Evolutionary conservation across 2,329 filamentous ascomycete genomes (phyloP).

Genomic region (Alternaria panax): DNA sequence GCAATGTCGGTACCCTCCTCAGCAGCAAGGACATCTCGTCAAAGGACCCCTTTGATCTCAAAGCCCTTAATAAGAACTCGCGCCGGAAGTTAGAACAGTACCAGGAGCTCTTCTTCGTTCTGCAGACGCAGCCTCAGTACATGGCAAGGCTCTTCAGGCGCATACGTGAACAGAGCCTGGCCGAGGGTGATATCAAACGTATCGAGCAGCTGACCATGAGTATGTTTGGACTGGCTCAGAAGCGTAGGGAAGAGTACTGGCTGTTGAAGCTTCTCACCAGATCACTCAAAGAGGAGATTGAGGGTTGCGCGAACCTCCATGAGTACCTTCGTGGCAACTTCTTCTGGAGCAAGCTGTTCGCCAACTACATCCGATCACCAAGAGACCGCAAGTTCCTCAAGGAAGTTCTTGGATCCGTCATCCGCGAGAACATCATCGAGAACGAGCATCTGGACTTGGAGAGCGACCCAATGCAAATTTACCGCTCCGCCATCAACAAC

Average conservation of each 20-base stretch:
- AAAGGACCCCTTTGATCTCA: conserved; percentile 92
- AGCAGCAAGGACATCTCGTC: conserved; percentile 89
- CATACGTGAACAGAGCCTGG: conserved; percentile 80
- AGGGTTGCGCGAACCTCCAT: conserved; percentile 73
- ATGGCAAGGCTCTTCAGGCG: conserved; percentile 86
- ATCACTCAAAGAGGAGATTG: conserved; percentile 86
- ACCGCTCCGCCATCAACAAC: conserved; percentile 93
- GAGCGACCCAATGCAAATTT: conserved; percentile 97
- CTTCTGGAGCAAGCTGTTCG: conserved; percentile 89
- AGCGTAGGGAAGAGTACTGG: conserved; percentile 95
- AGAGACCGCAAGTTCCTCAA: conserved; percentile 91
- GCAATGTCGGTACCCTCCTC: conserved; percentile 82
- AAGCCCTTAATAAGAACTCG: conserved; percentile 96
- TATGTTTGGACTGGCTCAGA: conserved; percentile 95
- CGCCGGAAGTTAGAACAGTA: conserved; percentile 95
- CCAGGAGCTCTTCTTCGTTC: conserved; percentile 95
- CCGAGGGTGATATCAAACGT: conserved; percentile 91
- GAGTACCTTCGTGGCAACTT: conserved; percentile 90
- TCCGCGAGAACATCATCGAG: conserved; percentile 91
- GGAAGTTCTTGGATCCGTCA: conserved; percentile 81
- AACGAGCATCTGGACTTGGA: conserved; percentile 91
- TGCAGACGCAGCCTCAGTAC: conserved; percentile 96
- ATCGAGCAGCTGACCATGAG: conserved; percentile 96
- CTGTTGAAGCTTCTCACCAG: conserved; percentile 85
- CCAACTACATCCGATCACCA: conserved; percentile 88